Evolutionary conservation across 257 asterid genomes (phyloP), one percentile per base, ranked within the genome.

Genomic region (Marsdenia floribunda): DNA sequence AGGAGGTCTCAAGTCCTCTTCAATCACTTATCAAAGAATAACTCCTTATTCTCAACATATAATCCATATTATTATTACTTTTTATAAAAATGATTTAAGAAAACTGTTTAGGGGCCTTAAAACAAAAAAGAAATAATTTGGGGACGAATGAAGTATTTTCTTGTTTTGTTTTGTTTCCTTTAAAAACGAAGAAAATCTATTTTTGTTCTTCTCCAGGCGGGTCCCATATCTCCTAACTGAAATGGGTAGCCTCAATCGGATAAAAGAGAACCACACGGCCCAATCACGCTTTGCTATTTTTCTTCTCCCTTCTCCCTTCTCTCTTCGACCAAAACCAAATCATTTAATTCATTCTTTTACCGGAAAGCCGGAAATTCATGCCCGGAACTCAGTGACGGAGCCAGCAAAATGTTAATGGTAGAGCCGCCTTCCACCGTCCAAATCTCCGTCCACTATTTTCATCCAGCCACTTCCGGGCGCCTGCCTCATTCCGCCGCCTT

Each of bases 381-480:
- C 54, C 4, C 77, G 47, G 24, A 69, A 69, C 65, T 54, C 24
- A 42, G 26, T 55, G 2, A 64, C 64, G 42, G 29, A 63, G 44
- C 2, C 7, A 19, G 5, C 78, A 84, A 85, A 78, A 87, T 91
- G 98, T 84, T 91, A 84, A 76, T 86, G 92, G 44, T 90, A 67
- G 97, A 93, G 47, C 81, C 89, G 40, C 85, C 86, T 76, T n/a
- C 81, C 68, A 82, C 88, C 78, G 85, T 83, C 80, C 82, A 87
- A 53, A 82, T 88, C 75, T 76, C 86, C 78, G 74, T 87, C 77
- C 85, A 81, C 4, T 73, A 57, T 73, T 83, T 91, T 80, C 80
- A 80, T 68, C 80, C 83, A 11, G 64, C 86, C 15, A 76, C 84
- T 74, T 64, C 79, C 59, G 85, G 87, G 80, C 83, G 79, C 79